Percentiles rank a stretch among this genome's conserved stretches.
Evolutionary conservation across 2,329 filamentous ascomycete genomes (phyloP).

Genomic region (Colletotrichum liriopes): DNA sequence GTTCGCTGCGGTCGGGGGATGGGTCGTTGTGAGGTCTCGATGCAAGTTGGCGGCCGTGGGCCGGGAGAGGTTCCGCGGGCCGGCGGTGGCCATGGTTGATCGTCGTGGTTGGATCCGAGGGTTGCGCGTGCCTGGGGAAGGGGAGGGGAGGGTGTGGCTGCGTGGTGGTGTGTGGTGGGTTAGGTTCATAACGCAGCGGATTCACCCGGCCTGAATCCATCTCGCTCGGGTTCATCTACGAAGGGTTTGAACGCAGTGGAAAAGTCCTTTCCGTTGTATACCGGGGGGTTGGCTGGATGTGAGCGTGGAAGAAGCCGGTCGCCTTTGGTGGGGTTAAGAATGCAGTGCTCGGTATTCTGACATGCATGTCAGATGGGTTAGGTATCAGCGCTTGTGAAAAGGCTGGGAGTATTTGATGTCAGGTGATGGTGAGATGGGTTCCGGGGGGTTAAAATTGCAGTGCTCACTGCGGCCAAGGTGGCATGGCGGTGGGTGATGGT

Average conservation of each 20-base stretch:
- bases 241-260: neutral
- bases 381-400: neutral
- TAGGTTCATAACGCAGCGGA: too few species aligned
- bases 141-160: neutral
- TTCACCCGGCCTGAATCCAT: too few species aligned
- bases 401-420: neutral
- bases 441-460: neutral
- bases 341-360: neutral
- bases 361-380: neutral
- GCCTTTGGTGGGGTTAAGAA: neutral
- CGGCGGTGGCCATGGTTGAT: neutral
- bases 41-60: neutral
- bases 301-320: neutral
- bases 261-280: neutral
- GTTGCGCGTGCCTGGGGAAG: neutral
- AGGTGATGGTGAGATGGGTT: neutral
- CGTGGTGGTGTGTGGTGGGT: neutral
- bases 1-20: neutral
- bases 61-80: neutral
- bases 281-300: neutral
- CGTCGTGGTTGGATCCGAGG: neutral
- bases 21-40: neutral
- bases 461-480: neutral
- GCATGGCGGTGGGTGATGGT: neutral
- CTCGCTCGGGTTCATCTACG: too few species aligned